Base-by-base conservation (phyloP, 164 flowering plant species). In the Chloranthus sessilifolius region DNA sequence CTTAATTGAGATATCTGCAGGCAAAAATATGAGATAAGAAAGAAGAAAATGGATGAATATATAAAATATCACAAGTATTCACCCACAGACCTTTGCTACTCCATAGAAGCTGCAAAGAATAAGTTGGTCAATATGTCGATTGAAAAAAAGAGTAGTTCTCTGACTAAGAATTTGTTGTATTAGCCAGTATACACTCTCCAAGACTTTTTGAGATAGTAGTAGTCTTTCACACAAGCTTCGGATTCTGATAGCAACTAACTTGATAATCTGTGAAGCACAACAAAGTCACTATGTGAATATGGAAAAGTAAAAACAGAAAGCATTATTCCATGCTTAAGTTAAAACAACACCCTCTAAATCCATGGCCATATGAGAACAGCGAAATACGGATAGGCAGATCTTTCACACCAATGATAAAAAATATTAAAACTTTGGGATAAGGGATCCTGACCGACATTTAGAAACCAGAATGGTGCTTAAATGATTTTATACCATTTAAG, bases 171-270 rank as follows among this genome's bases (percentile, higher is more conserved):
- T 78, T 68, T 76, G 82, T 61, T 90, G 94, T 44, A 89, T 72
- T 50, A 94, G 87, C 58, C 78, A 64, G 71, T 83, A 94, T 1
- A 90, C 85, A 55, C 59, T 77, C 78, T 94, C 99, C 56, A 85
- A 71, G 25, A 80, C 67, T 55, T 80, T 82, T 55, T 79, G 89
- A 45, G 96, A 72, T 39, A 73, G 64, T 58, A 84, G 85, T 51
- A 94, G 75, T 74, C 89, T 77, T 64, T 94, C 99, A 58, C 85
- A 81, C 95, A 94, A 87, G 37, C 92, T 84, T 65, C 77, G 89
- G 66, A 94, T 83, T 74, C 99, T 85, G 43, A 90, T 95, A 55
- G 97, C 99, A 25, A 92, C 97, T 65, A 94, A 56, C 75, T 90
- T 92, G 26, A 74, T 63, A 39, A 92, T 85, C 98, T 92, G 52